A percentile compares a stretch with the other conserved stretches of the same genome.
Conservation (phyloP, 139 green algal species). For the Yamagishiella unicocca region DNA sequence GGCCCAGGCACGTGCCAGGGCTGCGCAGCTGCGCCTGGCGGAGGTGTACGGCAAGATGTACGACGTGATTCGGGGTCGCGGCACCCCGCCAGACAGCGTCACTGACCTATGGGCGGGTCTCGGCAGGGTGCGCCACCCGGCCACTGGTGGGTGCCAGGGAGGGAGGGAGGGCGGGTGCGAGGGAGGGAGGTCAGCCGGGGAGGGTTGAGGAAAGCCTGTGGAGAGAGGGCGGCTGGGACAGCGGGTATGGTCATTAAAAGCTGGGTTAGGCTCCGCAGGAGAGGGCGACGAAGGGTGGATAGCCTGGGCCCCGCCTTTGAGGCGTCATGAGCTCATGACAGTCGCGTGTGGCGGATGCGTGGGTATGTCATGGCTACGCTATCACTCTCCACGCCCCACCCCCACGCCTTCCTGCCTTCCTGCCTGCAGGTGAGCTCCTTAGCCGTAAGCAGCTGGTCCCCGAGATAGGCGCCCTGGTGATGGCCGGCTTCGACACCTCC, state of each 20-base stretch:
- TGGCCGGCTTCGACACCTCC: conserved; percentile 69
- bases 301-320: too few relatives aligned
- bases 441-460: conserved; percentile 49
- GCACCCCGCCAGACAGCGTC: conserved; percentile 42
- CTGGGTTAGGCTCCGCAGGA: too few relatives aligned
- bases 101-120: conserved; percentile 66
- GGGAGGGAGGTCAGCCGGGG: too few relatives aligned
- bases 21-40: conserved; percentile 22
- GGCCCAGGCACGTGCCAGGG: conserved; percentile 14
- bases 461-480: conserved; percentile 70
- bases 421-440: conserved; percentile 49
- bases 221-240: too few relatives aligned
- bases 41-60: conserved; percentile 41
- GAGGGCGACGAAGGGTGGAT: too few relatives aligned
- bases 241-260: too few relatives aligned
- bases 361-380: too few relatives aligned
- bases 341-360: too few relatives aligned
- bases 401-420: not conserved
- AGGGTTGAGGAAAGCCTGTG: too few relatives aligned
- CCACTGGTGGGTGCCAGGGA: conserved; percentile 32
- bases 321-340: too few relatives aligned
- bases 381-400: not conserved
- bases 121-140: conserved; percentile 54
- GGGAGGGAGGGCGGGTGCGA: not conserved
- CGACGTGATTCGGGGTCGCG: conserved; percentile 44